Percentiles rank a stretch among this genome's conserved stretches.
Evolutionary conservation across 192 early-diverging fungal species (phyloP).

Genomic region (Kickxella alabastrina): DNA sequence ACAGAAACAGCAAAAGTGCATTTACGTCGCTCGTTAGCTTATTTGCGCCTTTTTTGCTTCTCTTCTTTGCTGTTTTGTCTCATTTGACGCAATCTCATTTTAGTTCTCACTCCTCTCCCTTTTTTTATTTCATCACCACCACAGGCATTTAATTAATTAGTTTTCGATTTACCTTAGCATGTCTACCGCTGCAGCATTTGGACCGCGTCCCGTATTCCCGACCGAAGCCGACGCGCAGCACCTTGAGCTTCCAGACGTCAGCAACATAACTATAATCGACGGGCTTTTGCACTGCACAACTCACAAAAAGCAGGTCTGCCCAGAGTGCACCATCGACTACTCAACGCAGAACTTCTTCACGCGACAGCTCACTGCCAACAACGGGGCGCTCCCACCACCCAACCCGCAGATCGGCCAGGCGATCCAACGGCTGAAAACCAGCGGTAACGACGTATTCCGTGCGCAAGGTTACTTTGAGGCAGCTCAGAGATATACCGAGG

Average conservation of each 20-base stretch:
- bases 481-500: constrained; percentile 81
- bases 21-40: no score
- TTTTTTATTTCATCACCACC: constrained; percentile 1
- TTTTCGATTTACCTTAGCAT: no score
- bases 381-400: constrained; percentile 64
- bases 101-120: constrained; percentile 7
- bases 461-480: constrained; percentile 78
- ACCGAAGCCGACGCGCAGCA: constrained; percentile 11
- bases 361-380: constrained; percentile 57
- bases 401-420: constrained; percentile 56
- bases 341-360: constrained; percentile 62
- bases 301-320: constrained; percentile 62
- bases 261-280: constrained; percentile 19
- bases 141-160: no score
- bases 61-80: neutral
- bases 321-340: constrained; percentile 60
- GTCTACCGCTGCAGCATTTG: constrained; percentile 16
- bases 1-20: no score
- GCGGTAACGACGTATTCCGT: constrained; percentile 86
- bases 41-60: no score
- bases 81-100: neutral
- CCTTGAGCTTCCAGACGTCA: constrained; percentile 10
- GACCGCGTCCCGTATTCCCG: constrained; percentile 44
- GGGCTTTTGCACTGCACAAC: constrained; percentile 60
- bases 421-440: constrained; percentile 59